phyloP scores from a whole-genome alignment of 148 eudicot genomes.

The Dysphania ambrosioides region DNA sequence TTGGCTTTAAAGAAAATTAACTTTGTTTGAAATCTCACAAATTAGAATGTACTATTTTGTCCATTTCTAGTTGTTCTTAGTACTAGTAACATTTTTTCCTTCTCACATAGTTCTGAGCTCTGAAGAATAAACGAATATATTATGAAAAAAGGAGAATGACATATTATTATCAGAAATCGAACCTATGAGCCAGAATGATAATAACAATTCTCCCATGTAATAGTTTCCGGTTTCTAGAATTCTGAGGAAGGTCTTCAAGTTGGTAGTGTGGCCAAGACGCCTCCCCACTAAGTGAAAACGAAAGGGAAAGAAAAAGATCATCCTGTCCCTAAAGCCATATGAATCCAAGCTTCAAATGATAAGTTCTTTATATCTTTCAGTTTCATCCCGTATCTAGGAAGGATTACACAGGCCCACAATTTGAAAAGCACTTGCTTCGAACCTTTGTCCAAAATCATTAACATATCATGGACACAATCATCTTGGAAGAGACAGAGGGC shows the following conservation, averaged over 20 bases:
- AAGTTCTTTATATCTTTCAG: constrained; percentile 4
- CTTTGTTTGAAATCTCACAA: neutral
- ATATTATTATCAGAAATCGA: neutral
- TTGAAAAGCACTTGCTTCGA: neutral
- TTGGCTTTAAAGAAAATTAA: no score
- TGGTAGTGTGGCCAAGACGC: constrained; percentile 17
- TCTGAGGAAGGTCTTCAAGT: constrained; percentile 2
- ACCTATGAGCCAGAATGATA: constrained; percentile 8
- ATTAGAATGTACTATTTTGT: neutral
- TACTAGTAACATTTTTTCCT: neutral
- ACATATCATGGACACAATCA: neutral
- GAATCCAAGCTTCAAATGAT: constrained; percentile 14
- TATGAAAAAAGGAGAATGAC: constrained; percentile 5
- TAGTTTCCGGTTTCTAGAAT: neutral
- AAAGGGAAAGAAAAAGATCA: neutral
- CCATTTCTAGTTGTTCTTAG: neutral
- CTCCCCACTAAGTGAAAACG: constrained; percentile 2
- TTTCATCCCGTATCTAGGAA: constrained; percentile 9
- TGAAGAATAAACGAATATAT: neutral
- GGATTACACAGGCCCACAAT: constrained; percentile 21
- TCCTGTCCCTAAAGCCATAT: constrained; percentile 13
- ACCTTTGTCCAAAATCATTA: constrained; percentile 21
- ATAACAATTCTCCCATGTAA: constrained; percentile 4
- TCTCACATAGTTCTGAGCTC: neutral
- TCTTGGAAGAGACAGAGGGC: constrained; percentile 7